A percentile compares a stretch with the other conserved stretches of the same genome.
Evolutionary conservation across 768 basidiomycete species (phyloP).

Genomic region (Chalciporus pseudorubinellus): DNA sequence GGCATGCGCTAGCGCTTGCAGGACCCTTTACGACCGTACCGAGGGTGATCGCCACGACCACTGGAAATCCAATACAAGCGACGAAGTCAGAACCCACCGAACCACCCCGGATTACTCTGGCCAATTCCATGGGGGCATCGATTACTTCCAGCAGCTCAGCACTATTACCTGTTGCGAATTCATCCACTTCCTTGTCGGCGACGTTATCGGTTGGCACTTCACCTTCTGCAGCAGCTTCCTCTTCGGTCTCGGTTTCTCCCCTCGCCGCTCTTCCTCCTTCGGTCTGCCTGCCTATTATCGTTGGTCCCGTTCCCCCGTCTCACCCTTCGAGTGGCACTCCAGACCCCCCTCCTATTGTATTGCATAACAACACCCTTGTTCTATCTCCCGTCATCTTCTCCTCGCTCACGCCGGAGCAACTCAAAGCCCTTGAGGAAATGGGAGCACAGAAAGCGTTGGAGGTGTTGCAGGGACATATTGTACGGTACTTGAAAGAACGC

Average conservation of each 20-base stretch:
- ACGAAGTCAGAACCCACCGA: slow-evolving; percentile 9
- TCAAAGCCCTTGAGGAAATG: slow-evolving; percentile 73
- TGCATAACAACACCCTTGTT: slow-evolving; percentile 81
- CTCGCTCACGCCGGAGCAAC: slow-evolving; percentile 67
- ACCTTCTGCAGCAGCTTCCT: slow-evolving; percentile 12
- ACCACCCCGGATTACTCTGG: slow-evolving; percentile 1
- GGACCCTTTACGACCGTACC: slow-evolving; percentile 7
- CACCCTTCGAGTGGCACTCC: slow-evolving; percentile 48
- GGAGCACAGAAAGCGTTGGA: slow-evolving; percentile 80
- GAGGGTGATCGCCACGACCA: neutral
- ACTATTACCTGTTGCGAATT: slow-evolving; percentile 10
- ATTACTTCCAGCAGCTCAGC: neutral
- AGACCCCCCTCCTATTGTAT: slow-evolving; percentile 62
- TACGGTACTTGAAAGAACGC: slow-evolving; percentile 78
- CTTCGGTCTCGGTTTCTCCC: slow-evolving; percentile 16
- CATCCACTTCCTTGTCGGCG: slow-evolving; percentile 23
- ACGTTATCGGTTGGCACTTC: slow-evolving; percentile 14
- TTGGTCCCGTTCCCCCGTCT: slow-evolving; percentile 68
- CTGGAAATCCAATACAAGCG: neutral
- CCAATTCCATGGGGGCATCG: neutral
- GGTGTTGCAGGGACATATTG: slow-evolving; percentile 81
- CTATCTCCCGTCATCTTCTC: slow-evolving; percentile 85
- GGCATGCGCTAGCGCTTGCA: neutral
- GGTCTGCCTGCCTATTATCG: slow-evolving; percentile 73
- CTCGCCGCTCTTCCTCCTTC: slow-evolving; percentile 33